Evolutionary conservation across 75 land plant species (phyloP), one percentile per base, ranked within the genome.

Genomic region (Cupressus sempervirens): DNA sequence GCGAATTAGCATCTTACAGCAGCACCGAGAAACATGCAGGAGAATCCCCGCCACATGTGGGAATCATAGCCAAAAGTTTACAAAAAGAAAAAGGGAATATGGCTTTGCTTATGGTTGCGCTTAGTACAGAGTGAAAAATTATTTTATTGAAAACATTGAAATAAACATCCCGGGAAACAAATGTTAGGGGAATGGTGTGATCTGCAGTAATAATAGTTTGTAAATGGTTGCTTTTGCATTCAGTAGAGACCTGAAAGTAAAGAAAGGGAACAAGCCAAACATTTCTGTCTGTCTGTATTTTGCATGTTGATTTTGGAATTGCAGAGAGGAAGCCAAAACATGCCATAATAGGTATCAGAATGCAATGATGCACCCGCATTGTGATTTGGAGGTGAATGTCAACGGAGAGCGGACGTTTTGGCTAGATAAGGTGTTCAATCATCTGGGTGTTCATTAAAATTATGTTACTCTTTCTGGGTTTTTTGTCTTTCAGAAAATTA

Each of bases 331-430:
- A 20, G 38, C 67, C 11, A 23, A 3, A 45, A 18, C 45, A n/a
- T n/a, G 23, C 46, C 30, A 79, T 45, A 45, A 43, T 38, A 38
- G 40, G 40, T n/a, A 11, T 12, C 29, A 30, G 32, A 4, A n/a
- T 30, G 83, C 68, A 84, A 84, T 34, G 67, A 85, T 85, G 86
- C 52, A 75, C 46, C 56, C 50, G 12, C 54, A n/a, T 65, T 89
- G 87, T 87, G 90, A 91, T 90, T 86, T 93, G 84, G 91, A 93
- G 86, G 93, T 92, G 30, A 89, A 92, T 52, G 92, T 93, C 67
- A 92, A 93, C 86, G 95, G 92, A 10, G 92, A 93, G 85, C 87
- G 85, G 82, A 82, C 38, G 56, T 93, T 93, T 91, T 36, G 87
- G 36, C 88, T 93, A 20, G 70, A 89, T 52, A 92, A 92, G 94